A percentile compares a stretch with the other conserved stretches of the same genome.
Evolutionary conservation across 1,139 yeast genomes (phyloP).

Genomic region (Kurtzmaniella quercitrusa): DNA sequence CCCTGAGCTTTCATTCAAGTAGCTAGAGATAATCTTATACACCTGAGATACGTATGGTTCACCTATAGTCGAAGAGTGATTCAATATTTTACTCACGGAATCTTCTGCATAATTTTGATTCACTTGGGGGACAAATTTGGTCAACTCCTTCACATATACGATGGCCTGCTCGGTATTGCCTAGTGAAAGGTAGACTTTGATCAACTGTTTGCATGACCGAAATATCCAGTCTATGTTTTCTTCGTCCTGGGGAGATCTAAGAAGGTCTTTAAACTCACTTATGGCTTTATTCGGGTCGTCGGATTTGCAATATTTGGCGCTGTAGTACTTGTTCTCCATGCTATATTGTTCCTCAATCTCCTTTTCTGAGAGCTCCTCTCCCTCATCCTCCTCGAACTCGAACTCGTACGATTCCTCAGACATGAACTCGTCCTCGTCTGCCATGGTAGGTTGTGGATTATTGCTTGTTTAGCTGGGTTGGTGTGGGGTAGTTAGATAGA

Average conservation of each 20-base stretch:
- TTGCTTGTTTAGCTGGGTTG: too few species aligned
- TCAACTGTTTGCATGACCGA: slow-evolving; percentile 61
- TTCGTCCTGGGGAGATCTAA: slow-evolving; percentile 13
- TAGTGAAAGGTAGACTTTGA: slow-evolving; percentile 44
- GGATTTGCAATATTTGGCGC: slow-evolving; percentile 60
- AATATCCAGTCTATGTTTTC: slow-evolving; percentile 41
- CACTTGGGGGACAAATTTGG: slow-evolving; percentile 23
- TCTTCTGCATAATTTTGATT: slow-evolving; percentile 55
- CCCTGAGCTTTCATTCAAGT: slow-evolving; percentile 12
- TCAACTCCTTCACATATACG: slow-evolving; percentile 20
- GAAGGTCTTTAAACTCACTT: slow-evolving; percentile 34
- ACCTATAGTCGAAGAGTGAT: slow-evolving; percentile 34
- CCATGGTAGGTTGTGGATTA: too few species aligned
- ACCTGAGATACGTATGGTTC: slow-evolving; percentile 24
- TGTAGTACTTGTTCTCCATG: slow-evolving; percentile 52
- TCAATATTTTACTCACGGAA: slow-evolving; percentile 53
- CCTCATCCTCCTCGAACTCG: slow-evolving; percentile 61
- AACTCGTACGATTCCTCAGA: slow-evolving; percentile 65
- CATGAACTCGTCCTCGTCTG: slow-evolving; percentile 53
- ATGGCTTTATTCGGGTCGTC: slow-evolving; percentile 51
- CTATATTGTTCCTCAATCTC: slow-evolving; percentile 22
- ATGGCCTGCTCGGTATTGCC: slow-evolving; percentile 31
- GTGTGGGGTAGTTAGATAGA: too few species aligned
- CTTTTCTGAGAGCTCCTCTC: slow-evolving; percentile 26
- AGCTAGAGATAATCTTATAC: slow-evolving; percentile 26